Base-by-base conservation (phyloP, 2,329 filamentous ascomycete genomes). In the Venturia effusa region DNA sequence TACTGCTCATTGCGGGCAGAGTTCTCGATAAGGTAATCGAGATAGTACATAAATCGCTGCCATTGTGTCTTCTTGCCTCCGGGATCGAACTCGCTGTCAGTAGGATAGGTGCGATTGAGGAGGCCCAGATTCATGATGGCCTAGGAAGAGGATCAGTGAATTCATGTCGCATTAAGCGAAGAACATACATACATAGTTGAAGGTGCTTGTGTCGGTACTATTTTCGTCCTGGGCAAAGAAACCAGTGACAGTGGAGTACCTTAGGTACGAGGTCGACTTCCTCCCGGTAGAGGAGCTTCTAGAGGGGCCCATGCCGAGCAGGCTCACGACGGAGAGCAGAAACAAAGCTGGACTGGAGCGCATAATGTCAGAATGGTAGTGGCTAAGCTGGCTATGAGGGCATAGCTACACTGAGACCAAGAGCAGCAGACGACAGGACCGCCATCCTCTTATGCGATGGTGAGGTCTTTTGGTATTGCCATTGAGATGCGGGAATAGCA, bases 191-290 rank as follows among this genome's bases (percentile, higher is more conserved):
- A 88, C 86, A 70, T 88, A 88, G 73, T 88, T 84, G 72, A 88
- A 89, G 2, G 74, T 80, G 1, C 71, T 75, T 1, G 84, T 74
- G 64, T 83, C 74, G 0, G 85, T 88, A 5, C 75, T 69, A 0
- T 77, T 69, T 27, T 87, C 80, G 69, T 88, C 86, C 69, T 89
- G 86, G 24, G 84, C 74, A 68, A 89, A 89, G 72, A 85, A 84
- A 0, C 84, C 86, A 0, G 78, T 75, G 0, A 88, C 78, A 0
- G 85, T 81, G 0, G 80, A 82, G 70, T 87, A 88, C 65, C 82
- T 34, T 3, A 57, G 30, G 8, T 57, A 57, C 4, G 51, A 57
- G 51, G 51, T n/a, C 30, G 51, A 57, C 1, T n/a, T 57, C 15
- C 51, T 34, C 51, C 27, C 27, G 8, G 30, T 11, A 8, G 51